Evolutionary conservation across 2,329 filamentous ascomycete genomes (phyloP).

Genomic region (Dactylellina drechsleri): DNA sequence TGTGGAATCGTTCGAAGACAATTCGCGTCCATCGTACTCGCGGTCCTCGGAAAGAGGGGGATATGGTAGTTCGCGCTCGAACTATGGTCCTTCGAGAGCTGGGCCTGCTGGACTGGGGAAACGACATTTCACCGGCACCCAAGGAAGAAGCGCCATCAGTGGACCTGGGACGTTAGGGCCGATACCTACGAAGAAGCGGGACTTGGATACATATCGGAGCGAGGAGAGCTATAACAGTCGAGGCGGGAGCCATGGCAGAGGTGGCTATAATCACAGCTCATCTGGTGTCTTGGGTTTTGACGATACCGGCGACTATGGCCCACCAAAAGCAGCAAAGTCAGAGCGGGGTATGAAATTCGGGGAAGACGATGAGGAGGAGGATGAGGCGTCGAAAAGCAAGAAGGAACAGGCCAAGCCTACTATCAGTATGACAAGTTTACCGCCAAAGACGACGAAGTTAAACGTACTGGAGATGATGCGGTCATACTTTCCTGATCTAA

Average conservation of each 20-base stretch:
- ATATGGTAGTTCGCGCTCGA: conserved; percentile 57
- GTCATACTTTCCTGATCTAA: conserved; percentile 68
- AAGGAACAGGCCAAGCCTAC: conserved; percentile 68
- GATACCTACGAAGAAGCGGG: conserved; percentile 51
- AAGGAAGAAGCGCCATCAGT: conserved; percentile 40
- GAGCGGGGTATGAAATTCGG: conserved; percentile 61
- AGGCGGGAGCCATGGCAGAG: conserved; percentile 43
- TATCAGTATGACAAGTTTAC: conserved; percentile 70
- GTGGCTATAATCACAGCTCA: conserved; percentile 46
- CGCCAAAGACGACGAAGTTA: conserved; percentile 70
- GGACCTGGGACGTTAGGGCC: conserved; percentile 47
- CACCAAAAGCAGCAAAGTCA: conserved; percentile 40
- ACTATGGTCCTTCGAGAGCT: conserved; percentile 50
- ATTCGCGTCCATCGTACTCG: conserved; percentile 38
- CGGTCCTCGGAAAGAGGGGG: conserved; percentile 59
- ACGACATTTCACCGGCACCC: conserved; percentile 41
- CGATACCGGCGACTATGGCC: conserved; percentile 52
- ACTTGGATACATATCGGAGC: conserved; percentile 52
- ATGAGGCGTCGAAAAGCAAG: conserved; percentile 60
- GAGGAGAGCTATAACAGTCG: conserved; percentile 45
- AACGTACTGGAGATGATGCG: conserved; percentile 70
- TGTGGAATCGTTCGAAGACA: conserved; percentile 73
- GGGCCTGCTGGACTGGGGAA: conserved; percentile 48
- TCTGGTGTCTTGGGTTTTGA: conserved; percentile 58
- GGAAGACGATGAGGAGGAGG: conserved; percentile 66